A percentile compares a stretch with the other conserved stretches of the same genome.
Conservation (phyloP, 768 basidiomycete species). For the Cyclocybe aegerita region DNA sequence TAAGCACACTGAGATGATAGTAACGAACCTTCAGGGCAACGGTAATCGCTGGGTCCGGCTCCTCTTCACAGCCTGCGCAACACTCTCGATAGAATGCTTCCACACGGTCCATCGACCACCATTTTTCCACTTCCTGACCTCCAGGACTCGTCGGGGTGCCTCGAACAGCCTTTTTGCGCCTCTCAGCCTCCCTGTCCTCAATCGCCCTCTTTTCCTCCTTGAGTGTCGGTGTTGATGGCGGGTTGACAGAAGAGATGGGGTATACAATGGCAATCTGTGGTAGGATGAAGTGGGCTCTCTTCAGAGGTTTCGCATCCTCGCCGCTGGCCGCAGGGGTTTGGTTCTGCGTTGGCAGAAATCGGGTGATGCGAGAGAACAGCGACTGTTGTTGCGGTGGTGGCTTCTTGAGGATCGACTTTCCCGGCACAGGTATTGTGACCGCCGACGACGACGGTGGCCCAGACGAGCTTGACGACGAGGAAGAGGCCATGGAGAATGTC, state of each 20-base stretch:
- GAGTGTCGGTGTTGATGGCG: conserved; percentile 77
- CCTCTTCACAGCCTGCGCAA: conserved; percentile 74
- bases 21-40: conserved; percentile 64
- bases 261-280: conserved; percentile 86
- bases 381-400: conserved; percentile 68
- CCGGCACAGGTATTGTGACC: conserved; percentile 75
- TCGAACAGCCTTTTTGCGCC: conserved; percentile 63
- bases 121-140: conserved; percentile 47
- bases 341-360: conserved; percentile 64
- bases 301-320: conserved; percentile 60
- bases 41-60: conserved; percentile 63
- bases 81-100: conserved; percentile 87
- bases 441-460: conserved; percentile 76
- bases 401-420: conserved; percentile 79
- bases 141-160: conserved; percentile 43
- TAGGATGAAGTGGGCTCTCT: conserved; percentile 89
- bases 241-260: conserved; percentile 81
- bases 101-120: conserved; percentile 87
- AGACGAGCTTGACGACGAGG: conserved; percentile 45
- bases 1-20: background rate
- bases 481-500: conserved; percentile 23
- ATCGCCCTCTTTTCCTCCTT: conserved; percentile 83
- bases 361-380: conserved; percentile 72
- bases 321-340: conserved; percentile 34
- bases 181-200: conserved; percentile 71